These are phyloP conservation scores for Capsicum baccatum DNA, from an alignment of 257 asterid genomes.

Conservation along the genomic window DNA sequence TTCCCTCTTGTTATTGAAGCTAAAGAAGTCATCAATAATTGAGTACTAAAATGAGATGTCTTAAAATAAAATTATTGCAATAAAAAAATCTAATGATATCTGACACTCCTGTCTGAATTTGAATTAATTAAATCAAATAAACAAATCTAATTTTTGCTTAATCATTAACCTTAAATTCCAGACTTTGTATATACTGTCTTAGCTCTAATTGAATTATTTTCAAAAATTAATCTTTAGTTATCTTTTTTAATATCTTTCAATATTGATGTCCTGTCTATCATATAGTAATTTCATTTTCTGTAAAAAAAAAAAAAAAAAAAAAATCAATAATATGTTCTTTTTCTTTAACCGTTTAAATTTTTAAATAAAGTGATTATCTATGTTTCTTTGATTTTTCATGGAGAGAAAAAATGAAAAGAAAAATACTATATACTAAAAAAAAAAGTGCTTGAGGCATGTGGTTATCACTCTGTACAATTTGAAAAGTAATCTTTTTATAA, in stretches of 20 bases:
- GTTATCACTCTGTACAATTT: neutral
- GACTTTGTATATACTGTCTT: too few relatives aligned
- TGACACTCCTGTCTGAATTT: conserved; percentile 26
- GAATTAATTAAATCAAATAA: conserved; percentile 21
- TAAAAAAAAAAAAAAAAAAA: too few relatives aligned
- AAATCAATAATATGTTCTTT: too few relatives aligned
- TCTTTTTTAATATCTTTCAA: neutral
- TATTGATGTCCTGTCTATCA: neutral
- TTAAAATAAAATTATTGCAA: neutral
- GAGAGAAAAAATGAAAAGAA: neutral
- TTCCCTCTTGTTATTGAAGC: neutral
- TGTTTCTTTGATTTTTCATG: neutral
- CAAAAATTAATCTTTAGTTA: neutral
- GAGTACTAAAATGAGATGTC: neutral
- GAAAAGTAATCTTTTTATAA: neutral
- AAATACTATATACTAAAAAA: neutral
- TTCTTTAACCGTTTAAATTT: neutral
- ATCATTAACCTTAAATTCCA: neutral
- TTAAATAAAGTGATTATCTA: neutral
- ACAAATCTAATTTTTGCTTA: neutral
- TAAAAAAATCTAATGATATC: neutral
- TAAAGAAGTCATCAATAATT: conserved; percentile 11
- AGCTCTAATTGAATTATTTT: neutral
- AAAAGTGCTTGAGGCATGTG: neutral
- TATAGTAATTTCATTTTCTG: neutral